A percentile compares a stretch with the other conserved stretches of the same genome.
These are phyloP conservation scores for Microsporum ferrugineum DNA, from an alignment of 2,329 filamentous ascomycete genomes.

Conservation along the genomic window DNA sequence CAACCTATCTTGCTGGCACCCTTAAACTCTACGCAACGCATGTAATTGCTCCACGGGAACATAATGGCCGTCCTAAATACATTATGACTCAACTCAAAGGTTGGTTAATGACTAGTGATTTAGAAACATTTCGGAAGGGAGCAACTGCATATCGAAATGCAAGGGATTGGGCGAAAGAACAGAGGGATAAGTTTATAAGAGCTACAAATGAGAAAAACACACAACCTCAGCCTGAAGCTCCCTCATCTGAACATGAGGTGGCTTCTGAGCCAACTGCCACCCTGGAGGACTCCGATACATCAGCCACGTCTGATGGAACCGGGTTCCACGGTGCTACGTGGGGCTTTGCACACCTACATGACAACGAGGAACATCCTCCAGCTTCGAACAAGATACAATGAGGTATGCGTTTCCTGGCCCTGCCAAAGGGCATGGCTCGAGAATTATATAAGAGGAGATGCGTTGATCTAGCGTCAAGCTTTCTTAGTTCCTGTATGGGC, in stretches of 20 bases:
- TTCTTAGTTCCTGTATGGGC: no score
- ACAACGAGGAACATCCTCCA: neutral
- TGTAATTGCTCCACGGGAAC: neutral
- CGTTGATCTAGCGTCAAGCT: no score
- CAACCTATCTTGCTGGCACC: slow-evolving; percentile 6
- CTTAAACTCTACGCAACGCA: slow-evolving; percentile 11
- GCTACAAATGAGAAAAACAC: slow-evolving; percentile 19
- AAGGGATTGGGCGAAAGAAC: slow-evolving; percentile 28
- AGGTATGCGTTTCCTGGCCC: no score
- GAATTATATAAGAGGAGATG: no score
- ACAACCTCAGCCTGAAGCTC: neutral
- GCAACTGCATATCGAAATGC: slow-evolving; percentile 22
- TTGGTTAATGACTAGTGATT: neutral
- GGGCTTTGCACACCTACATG: slow-evolving; percentile 4
- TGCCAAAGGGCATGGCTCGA: no score
- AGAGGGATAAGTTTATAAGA: slow-evolving; percentile 29
- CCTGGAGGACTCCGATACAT: slow-evolving; percentile 4
- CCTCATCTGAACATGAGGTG: neutral
- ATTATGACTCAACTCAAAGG: slow-evolving; percentile 8
- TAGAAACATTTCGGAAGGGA: slow-evolving; percentile 21
- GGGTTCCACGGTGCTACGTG: slow-evolving; percentile 4
- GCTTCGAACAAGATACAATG: slow-evolving; percentile 5
- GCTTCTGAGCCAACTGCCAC: neutral
- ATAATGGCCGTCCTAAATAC: slow-evolving; percentile 1
- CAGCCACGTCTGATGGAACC: slow-evolving; percentile 3